Conservation (phyloP, 2,329 filamentous ascomycete genomes). For the Gaeumannomyces tritici region DNA sequence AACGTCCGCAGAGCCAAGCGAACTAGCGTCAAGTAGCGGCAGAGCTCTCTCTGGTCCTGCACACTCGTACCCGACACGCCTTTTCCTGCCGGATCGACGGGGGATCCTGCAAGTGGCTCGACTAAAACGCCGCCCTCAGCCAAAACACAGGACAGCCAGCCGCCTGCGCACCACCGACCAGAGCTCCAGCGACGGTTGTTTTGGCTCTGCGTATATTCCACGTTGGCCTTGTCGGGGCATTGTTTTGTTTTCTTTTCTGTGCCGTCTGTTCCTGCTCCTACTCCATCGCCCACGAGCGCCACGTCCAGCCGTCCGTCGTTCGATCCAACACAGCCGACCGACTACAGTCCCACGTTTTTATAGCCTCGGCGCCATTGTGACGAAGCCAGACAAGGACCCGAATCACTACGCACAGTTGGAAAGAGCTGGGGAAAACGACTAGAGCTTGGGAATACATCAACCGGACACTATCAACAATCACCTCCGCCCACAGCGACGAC, state of each 20-base stretch:
- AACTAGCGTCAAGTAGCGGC: neutral
- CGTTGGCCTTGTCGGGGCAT: too few species aligned
- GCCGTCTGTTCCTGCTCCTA: neutral
- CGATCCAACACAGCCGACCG: neutral
- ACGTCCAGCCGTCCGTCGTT: neutral
- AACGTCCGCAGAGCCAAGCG: neutral
- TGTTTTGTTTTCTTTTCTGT: neutral
- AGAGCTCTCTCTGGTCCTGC: neutral
- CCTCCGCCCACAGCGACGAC: neutral
- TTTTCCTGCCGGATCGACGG: neutral
- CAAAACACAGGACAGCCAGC: neutral
- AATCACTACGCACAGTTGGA: neutral
- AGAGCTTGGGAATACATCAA: neutral
- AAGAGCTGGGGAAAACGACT: neutral
- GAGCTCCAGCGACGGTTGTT: too few species aligned
- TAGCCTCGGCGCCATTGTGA: neutral
- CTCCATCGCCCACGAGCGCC: neutral
- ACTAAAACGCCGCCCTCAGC: neutral
- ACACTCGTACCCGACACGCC: neutral
- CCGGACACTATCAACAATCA: neutral
- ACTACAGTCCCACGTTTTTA: neutral
- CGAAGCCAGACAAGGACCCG: neutral
- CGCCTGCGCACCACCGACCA: neutral
- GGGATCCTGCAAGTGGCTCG: neutral
- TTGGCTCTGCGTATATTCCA: too few species aligned